Evolutionary conservation across 176 grass and related monocot species (phyloP).

Genomic region (Zea luxurians): DNA sequence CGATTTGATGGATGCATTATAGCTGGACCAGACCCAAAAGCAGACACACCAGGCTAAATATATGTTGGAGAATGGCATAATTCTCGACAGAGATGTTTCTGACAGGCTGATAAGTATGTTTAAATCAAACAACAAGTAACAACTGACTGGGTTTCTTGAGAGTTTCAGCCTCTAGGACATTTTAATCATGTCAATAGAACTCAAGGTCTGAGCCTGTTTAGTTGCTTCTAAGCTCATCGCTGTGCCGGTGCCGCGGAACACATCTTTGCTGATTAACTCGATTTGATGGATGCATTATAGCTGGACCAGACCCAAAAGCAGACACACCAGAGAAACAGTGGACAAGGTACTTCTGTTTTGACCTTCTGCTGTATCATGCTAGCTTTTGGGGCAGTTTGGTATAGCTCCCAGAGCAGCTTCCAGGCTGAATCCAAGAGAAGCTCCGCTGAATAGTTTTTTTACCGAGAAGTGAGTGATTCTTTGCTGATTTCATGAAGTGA

Average conservation of each 20-base stretch:
- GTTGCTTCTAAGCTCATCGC: neutral
- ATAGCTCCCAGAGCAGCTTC: too few species aligned
- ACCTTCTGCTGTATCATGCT: neutral
- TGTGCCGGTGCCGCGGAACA: neutral
- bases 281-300: conserved; percentile 4
- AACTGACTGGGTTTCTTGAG: conserved; percentile 9
- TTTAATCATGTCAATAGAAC: conserved; percentile 7
- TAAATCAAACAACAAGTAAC: conserved; percentile 53
- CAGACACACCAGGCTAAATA: conserved; percentile 36
- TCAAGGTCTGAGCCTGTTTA: neutral
- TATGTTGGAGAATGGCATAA: conserved; percentile 63
- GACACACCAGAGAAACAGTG: neutral
- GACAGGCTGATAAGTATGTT: conserved; percentile 59
- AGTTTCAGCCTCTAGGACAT: conserved; percentile 5
- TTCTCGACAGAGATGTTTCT: conserved; percentile 64
- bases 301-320: neutral
- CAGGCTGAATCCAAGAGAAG: too few species aligned
- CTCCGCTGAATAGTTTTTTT: too few species aligned
- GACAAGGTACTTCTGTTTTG: conserved; percentile 31
- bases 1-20: neutral
- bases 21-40: neutral
- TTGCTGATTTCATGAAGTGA: too few species aligned
- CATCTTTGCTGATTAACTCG: neutral
- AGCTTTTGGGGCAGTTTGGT: neutral
- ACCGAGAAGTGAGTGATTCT: too few species aligned